A percentile compares a stretch with the other conserved stretches of the same genome.
These are phyloP conservation scores for Ganoderma lingzhi DNA, from an alignment of 1,284 basidiomycete species.

Conservation along the genomic window DNA sequence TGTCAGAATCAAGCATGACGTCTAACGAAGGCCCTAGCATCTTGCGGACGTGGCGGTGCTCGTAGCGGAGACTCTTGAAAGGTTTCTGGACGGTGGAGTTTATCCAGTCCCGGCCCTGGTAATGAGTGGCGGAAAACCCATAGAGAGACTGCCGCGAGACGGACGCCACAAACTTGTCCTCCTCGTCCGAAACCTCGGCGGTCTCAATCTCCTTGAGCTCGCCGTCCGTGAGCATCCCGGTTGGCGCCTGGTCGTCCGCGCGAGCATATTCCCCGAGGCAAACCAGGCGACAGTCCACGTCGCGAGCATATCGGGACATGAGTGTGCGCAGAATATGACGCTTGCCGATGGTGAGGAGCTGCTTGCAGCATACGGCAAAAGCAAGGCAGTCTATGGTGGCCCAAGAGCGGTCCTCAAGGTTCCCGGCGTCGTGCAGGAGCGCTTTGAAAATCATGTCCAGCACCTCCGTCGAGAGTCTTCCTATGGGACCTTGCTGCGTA, in stretches of 20 bases:
- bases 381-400: neutral
- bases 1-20: neutral
- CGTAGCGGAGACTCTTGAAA: neutral
- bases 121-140: neutral
- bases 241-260: conserved; percentile 18
- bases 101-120: neutral
- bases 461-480: neutral
- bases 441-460: conserved; percentile 4
- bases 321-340: conserved; percentile 8
- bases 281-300: conserved; percentile 24
- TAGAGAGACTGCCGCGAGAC: neutral
- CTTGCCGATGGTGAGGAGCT: conserved; percentile 14
- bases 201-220: conserved; percentile 11
- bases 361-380: conserved; percentile 24
- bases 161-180: neutral
- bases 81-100: neutral
- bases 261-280: conserved; percentile 23
- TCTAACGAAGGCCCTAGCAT: neutral
- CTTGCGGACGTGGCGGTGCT: neutral
- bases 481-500: neutral
- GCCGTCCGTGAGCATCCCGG: conserved; percentile 21
- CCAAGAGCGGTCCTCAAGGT: neutral
- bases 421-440: neutral
- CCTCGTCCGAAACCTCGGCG: neutral
- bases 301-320: neutral